Conservation (phyloP, 129 eudicot species). For the Flaveria linearis region DNA sequence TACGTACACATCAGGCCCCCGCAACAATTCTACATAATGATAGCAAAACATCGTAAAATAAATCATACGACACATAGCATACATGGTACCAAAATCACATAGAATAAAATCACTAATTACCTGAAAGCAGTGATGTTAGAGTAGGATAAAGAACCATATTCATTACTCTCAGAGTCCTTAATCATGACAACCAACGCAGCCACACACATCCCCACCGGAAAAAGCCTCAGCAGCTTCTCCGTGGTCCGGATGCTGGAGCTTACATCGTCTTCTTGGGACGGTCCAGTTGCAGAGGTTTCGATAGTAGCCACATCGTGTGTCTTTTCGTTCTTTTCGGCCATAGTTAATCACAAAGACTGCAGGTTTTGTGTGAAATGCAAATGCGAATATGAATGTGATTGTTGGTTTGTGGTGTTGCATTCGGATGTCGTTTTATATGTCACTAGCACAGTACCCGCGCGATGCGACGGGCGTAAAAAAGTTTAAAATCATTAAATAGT, state of each 20-base stretch:
- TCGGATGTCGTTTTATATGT: constrained; percentile 13
- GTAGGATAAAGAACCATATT: constrained; percentile 74
- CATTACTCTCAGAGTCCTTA: constrained; percentile 69
- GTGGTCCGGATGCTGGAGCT: constrained; percentile 49
- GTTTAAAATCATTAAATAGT: too few relatives aligned
- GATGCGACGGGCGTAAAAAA: too few relatives aligned
- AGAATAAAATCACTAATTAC: constrained; percentile 13
- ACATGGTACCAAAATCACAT: too few relatives aligned
- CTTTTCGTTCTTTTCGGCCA: constrained; percentile 45
- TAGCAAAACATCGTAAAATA: too few relatives aligned
- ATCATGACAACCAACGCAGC: constrained; percentile 77
- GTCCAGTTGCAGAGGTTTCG: constrained; percentile 12
- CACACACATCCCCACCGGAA: constrained; percentile 72
- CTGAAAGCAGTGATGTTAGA: constrained; percentile 85
- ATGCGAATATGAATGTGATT: constrained; percentile 6
- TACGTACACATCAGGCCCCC: too few relatives aligned
- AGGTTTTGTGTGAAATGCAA: neutral
- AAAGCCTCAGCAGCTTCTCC: constrained; percentile 72
- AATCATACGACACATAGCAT: too few relatives aligned
- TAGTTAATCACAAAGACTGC: constrained; percentile 7
- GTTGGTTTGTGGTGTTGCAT: constrained; percentile 12
- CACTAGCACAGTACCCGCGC: too few relatives aligned
- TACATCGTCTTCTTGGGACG: constrained; percentile 34
- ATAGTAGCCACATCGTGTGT: neutral
- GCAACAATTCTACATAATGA: too few relatives aligned